Percentiles rank a stretch among this genome's conserved stretches.
Evolutionary conservation across 345 rosid genomes (phyloP).

Genomic region (Euphorbia lathyris): DNA sequence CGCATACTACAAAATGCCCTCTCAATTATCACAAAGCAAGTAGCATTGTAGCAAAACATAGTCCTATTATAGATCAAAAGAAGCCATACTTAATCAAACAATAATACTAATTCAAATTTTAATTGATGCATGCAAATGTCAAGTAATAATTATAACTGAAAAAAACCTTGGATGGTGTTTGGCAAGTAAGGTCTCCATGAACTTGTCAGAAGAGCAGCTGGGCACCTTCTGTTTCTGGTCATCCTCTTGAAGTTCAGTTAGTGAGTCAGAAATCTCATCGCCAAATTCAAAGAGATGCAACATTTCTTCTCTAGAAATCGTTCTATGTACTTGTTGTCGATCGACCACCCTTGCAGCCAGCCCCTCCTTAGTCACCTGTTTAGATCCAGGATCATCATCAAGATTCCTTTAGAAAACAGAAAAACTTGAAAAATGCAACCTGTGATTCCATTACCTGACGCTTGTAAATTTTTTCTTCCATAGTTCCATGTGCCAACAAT

Average conservation of each 20-base stretch:
- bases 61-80: background rate
- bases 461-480: conserved; percentile 97
- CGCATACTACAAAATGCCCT: background rate
- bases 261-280: conserved; percentile 65
- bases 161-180: conserved; percentile 72
- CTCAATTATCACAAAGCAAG: background rate
- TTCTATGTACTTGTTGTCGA: conserved; percentile 95
- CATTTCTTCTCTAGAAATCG: conserved; percentile 98
- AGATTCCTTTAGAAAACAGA: conserved; percentile 13
- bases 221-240: conserved; percentile 34
- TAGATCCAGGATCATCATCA: conserved; percentile 24
- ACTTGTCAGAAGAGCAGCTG: conserved; percentile 76
- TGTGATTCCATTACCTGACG: conserved; percentile 68
- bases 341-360: conserved; percentile 99
- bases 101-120: background rate
- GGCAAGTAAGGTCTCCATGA: conserved; percentile 79
- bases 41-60: background rate
- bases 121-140: background rate
- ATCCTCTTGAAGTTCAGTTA: conserved; percentile 41
- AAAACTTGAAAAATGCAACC: conserved; percentile 7
- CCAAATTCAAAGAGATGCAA: conserved; percentile 97
- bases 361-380: conserved; percentile 97
- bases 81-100: background rate
- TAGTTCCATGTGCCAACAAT: conserved; percentile 94
- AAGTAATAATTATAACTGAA: background rate